Evolutionary conservation across 352 stramenopile genomes (phyloP), one percentile per base, ranked within the genome.

Genomic region (Phytophthora citrophthora): DNA sequence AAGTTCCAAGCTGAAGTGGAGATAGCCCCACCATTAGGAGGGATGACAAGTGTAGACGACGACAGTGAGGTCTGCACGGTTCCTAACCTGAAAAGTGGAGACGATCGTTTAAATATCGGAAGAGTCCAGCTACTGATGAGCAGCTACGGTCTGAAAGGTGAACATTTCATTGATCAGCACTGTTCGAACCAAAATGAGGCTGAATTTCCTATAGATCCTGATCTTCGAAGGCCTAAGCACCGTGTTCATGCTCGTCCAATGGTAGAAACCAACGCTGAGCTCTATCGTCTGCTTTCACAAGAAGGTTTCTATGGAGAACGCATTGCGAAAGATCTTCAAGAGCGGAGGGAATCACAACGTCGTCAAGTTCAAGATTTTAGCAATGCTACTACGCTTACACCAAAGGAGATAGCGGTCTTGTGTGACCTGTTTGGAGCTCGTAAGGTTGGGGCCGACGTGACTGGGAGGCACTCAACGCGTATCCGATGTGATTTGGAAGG

Each of bases 1-100:
- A 98, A 98, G 61, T 89, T 91, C 50, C 88, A 97, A 53, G 81
- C 83, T 3, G 93, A 97, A 74, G 68, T 87, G 0, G 82, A 90
- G 18, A 77, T 89, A 24, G 13, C 77, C 0, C 63, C 81, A 23
- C 67, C 79, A 8, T 60, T 86, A 50, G 71, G 49, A 47, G 48
- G 49, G 18, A 52, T 29, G 16, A 45, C 54, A 5, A 10, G 23
- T 53, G 47, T 15, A 38, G 64, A 64, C 44, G 48, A 59, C 16
- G 67, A 65, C 8, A 52, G 16, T 38, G 48, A 52, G 39, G 41
- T 61, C 23, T 74, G 46, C 53, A 46, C 53, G 1, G 54, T 62
- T n/a, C 62, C 61, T 2, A 48, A 66, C 5, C 32, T 31, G n/a
- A 54, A 47, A 10, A 64, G 11, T n/a, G 26, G 40, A 16, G 18